phyloP scores from a whole-genome alignment of 495 filamentous ascomycete genomes.

The Aspergillus cristatus region DNA sequence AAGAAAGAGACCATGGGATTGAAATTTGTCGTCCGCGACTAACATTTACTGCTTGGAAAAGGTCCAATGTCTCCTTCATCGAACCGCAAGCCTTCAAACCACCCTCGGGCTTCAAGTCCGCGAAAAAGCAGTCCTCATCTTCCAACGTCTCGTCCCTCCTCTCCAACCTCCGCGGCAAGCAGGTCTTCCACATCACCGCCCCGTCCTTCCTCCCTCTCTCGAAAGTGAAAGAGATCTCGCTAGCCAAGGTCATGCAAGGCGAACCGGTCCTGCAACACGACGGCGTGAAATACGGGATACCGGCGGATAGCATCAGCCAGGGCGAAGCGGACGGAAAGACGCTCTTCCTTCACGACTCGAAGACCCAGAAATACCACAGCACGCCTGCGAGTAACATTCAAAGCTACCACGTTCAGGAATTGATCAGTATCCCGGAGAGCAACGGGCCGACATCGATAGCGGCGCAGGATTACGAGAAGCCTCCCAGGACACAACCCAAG shows the following conservation, averaged over 20 bases:
- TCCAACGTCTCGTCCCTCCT: constrained; percentile 28
- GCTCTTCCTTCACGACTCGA: constrained; percentile 29
- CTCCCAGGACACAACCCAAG: constrained; percentile 44
- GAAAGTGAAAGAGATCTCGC: constrained; percentile 33
- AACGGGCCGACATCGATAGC: constrained; percentile 22
- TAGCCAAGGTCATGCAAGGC: constrained; percentile 32
- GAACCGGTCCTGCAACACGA: constrained; percentile 32
- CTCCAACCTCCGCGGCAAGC: constrained; percentile 33
- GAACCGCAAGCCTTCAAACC: constrained; percentile 29
- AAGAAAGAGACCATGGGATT: too few species aligned
- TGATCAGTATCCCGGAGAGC: constrained; percentile 27
- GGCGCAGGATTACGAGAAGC: constrained; percentile 30
- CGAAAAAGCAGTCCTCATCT: constrained; percentile 25
- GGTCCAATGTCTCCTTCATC: constrained; percentile 13
- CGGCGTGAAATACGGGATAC: constrained; percentile 38
- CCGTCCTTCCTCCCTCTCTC: constrained; percentile 35
- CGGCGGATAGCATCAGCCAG: constrained; percentile 27
- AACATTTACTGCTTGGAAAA: too few species aligned
- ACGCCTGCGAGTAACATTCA: constrained; percentile 24
- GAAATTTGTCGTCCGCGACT: too few species aligned
- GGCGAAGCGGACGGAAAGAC: constrained; percentile 22
- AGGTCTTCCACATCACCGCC: constrained; percentile 36
- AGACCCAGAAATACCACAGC: constrained; percentile 22
- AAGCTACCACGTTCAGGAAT: constrained; percentile 38
- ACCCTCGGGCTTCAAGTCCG: constrained; percentile 32